Base-by-base conservation (phyloP, 176 grass and related monocot genomes). In the Pontederia paniculata region DNA sequence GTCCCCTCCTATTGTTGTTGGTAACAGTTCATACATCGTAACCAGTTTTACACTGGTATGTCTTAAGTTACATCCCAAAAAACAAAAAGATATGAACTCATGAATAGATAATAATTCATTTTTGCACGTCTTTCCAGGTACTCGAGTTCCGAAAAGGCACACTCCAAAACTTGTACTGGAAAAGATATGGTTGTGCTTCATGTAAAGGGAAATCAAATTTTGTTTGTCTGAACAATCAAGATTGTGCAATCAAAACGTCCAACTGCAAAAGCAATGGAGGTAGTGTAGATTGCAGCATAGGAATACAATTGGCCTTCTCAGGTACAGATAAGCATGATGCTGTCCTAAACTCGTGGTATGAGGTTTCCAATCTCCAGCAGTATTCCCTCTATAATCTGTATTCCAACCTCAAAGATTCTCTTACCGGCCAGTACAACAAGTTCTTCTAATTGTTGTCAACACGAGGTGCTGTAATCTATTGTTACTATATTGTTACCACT, bases 311-410 rank as follows among this genome's bases (percentile, higher is more conserved):
- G 2, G 85, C 91, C 11, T 96, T 90, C 73, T 90, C 86, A 0
- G 86, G 91, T 47, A 90, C 86, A 2, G 86, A 97, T 72, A 84
- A 78, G 55, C 76, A 89, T 17, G 83, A 97, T 25, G 77, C 68
- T 3, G 80, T 84, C 17, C 74, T 87, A 58, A 97, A 97, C 59
- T 89, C 85, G 15, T 97, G 86, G 91, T 97, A 90, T 52, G 86
- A 97, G 69, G 91, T 90, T 42, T 83, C 85, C 18, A 89, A 84
- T 51, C 80, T 97, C 54, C 75, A 71, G 57, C 91, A 97, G 70
- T 87, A 90, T 80, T 97, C 91, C 17, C 78, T 95, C 10, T 72
- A 48, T 42, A 71, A 77, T 14, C 74, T 97, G 21, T 87, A 87
- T 71, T 97, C 91, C 57, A 52, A 81, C 70, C 64, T 97, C 48